Conservation (phyloP, 2,329 filamentous ascomycete species). For the Rhynchosporium agropyri region DNA sequence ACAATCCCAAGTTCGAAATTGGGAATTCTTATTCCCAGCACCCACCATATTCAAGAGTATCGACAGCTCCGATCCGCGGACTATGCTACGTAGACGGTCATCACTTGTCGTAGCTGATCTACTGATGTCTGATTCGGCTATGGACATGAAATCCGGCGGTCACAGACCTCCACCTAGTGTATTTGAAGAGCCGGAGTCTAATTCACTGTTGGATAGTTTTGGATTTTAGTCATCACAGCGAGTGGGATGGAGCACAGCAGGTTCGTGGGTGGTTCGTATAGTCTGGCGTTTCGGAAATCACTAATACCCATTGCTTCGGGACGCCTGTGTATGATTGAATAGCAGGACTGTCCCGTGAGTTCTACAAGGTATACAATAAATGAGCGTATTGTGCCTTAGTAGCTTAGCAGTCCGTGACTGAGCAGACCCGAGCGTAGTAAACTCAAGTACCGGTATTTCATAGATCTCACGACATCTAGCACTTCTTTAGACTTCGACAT, state of each 20-base stretch:
- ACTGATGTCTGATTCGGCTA: constrained; percentile 50
- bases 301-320: constrained; percentile 11
- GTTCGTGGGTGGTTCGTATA: constrained; percentile 2
- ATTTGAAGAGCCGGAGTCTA: constrained; percentile 91
- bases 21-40: constrained; percentile 71
- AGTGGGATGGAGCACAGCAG: constrained; percentile 4
- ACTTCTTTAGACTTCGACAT: too few species aligned
- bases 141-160: constrained; percentile 49
- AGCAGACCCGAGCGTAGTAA: too few species aligned
- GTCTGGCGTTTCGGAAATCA: constrained; percentile 13
- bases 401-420: too few species aligned
- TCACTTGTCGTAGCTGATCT: constrained; percentile 80
- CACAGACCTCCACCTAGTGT: constrained; percentile 68
- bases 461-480: too few species aligned
- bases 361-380: background rate
- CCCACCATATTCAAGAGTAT: constrained; percentile 49
- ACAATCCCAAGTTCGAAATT: constrained; percentile 64
- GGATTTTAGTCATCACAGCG: constrained; percentile 58
- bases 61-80: constrained; percentile 47
- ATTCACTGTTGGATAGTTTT: constrained; percentile 87
- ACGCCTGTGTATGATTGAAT: constrained; percentile 1
- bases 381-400: background rate
- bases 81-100: constrained; percentile 69
- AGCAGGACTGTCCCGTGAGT: background rate
- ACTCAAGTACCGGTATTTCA: too few species aligned